Conservation (phyloP, 352 stramenopile species). For the Phytophthora parvispora region DNA sequence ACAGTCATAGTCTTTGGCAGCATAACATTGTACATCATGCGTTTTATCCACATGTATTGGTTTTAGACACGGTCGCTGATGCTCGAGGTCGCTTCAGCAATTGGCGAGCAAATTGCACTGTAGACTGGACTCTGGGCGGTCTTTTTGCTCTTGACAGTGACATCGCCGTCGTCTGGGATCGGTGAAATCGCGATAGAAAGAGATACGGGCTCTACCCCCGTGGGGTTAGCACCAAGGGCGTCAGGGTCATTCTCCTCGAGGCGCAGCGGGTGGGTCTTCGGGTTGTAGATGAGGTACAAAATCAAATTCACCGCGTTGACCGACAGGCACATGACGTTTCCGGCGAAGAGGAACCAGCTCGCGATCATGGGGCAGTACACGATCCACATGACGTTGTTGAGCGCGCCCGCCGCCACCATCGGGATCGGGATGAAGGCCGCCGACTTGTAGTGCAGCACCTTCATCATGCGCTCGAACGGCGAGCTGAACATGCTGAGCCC, state of each 20-base stretch:
- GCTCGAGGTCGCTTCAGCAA: background rate
- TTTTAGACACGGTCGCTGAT: background rate
- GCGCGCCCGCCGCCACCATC: constrained; percentile 32
- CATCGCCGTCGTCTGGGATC: background rate
- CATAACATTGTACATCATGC: background rate
- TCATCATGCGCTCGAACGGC: constrained; percentile 43
- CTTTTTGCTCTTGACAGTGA: constrained; percentile 8
- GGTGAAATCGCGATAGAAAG: constrained; percentile 19
- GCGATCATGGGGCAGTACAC: constrained; percentile 42
- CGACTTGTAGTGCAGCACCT: constrained; percentile 46
- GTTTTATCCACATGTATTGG: background rate
- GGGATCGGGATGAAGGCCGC: constrained; percentile 49
- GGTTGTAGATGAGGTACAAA: constrained; percentile 40
- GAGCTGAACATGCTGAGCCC: constrained; percentile 44
- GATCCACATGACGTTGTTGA: constrained; percentile 51
- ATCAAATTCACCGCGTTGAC: background rate
- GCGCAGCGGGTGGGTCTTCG: constrained; percentile 39
- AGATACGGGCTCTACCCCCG: constrained; percentile 1
- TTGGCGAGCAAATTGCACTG: constrained; percentile 7
- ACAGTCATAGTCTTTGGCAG: too few species aligned
- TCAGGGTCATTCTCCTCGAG: constrained; percentile 17
- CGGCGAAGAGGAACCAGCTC: constrained; percentile 47
- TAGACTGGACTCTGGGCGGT: constrained; percentile 8
- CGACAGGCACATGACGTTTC: background rate
- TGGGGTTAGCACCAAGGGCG: constrained; percentile 3